Base-by-base conservation (phyloP, 257 asterid species). In the Anisodus acutangulus region DNA sequence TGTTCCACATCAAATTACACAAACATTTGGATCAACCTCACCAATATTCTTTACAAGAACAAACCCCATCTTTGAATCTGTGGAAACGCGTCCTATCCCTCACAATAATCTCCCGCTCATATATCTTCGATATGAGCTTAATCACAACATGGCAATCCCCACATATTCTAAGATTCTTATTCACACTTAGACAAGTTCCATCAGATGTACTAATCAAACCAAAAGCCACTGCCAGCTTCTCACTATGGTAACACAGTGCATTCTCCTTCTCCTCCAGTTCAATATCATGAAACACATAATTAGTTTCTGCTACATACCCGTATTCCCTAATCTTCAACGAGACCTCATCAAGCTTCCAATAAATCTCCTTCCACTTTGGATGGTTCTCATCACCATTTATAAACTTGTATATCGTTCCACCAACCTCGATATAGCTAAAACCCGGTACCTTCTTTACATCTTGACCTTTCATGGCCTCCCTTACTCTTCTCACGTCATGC, bases 1-100 rank as follows among this genome's bases (percentile, higher is more conserved):
- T 47, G 11, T 6, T 41, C 80, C 6, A 72, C 5, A 8, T 71
- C 79, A 17, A 71, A 45, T 8, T 4, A 41, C 45, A 41, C 5
- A 41, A 41, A 41, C 45, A 41, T 0, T 2, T 43, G 49, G 45
- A 69, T 60, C 51, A 45, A 66, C 37, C 57, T 95, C 90, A 96
- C 99, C 98, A 96, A 84, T 90, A 97, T 71, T 97, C 97, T 82
- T 87, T 86, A 59, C 98, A 95, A 45, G 98, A 92, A 86, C 98
- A 97, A 87, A 88, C 70, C 10, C 98, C 99, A 5, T 90, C 88
- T 79, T 67, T 90, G 87, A 97, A 93, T 82, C 94, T 91, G 58
- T 97, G 98, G 83, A 97, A 97, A 62, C 98, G 90, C 4, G 98
- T 90, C 41, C 98, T 92, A 71, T 97, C 99, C 86, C 99, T 91